Conservation (phyloP, 768 basidiomycete species). For the Auriculariales sp. region DNA sequence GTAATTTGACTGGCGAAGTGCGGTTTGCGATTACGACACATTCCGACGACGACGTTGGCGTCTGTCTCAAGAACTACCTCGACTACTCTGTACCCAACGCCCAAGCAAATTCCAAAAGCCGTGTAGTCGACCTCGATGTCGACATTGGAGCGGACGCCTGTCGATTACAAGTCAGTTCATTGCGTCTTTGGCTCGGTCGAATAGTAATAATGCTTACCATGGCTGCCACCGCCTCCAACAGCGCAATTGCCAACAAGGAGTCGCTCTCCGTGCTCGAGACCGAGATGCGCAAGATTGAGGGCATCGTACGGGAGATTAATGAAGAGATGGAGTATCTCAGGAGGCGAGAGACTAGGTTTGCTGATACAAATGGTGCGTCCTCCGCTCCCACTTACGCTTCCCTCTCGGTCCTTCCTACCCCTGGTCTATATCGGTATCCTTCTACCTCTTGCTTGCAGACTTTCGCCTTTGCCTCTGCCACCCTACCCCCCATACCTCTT, state of each 20-base stretch:
- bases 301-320: slow-evolving; percentile 82
- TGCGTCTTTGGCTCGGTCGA: too few species aligned
- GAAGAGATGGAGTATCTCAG: slow-evolving; percentile 91
- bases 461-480: not conserved
- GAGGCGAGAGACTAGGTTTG: slow-evolving; percentile 75
- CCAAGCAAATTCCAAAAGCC: slow-evolving; percentile 33
- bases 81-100: slow-evolving; percentile 47
- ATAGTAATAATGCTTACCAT: not conserved
- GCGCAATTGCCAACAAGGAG: slow-evolving; percentile 97
- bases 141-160: slow-evolving; percentile 97
- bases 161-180: slow-evolving; percentile 88
- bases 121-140: slow-evolving; percentile 83
- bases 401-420: not conserved
- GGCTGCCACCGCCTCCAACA: slow-evolving; percentile 17
- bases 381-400: not conserved
- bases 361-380: slow-evolving; percentile 74
- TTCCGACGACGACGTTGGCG: slow-evolving; percentile 85
- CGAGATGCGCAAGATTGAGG: slow-evolving; percentile 96
- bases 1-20: slow-evolving; percentile 77
- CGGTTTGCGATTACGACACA: slow-evolving; percentile 90
- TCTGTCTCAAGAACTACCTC: slow-evolving; percentile 79
- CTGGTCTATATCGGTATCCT: not conserved
- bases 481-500: too few species aligned
- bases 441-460: not conserved
- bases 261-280: slow-evolving; percentile 90